Evolutionary conservation across 2,329 filamentous ascomycete species (phyloP).

Genomic region (Cadophora luteo-olivacea): DNA sequence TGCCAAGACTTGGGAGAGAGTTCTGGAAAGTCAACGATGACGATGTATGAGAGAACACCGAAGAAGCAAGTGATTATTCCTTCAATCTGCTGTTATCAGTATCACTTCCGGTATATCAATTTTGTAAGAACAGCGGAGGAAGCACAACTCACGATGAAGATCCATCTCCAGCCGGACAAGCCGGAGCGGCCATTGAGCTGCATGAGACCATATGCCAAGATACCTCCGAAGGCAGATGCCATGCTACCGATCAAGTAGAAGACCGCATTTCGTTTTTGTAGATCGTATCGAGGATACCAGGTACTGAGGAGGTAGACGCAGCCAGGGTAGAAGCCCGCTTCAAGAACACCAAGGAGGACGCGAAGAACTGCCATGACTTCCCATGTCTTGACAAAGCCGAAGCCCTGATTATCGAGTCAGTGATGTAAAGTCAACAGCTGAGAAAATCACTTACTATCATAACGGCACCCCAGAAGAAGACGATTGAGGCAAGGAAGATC

Average conservation of each 20-base stretch:
- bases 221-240: slow-evolving; percentile 69
- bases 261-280: slow-evolving; percentile 71
- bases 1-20: slow-evolving; percentile 51
- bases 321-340: slow-evolving; percentile 46
- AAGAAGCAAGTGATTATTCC: slow-evolving; percentile 60
- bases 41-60: slow-evolving; percentile 58
- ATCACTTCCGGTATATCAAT: no score
- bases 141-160: slow-evolving; percentile 58
- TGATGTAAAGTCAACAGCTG: background rate
- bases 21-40: slow-evolving; percentile 70
- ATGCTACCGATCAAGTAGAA: slow-evolving; percentile 75
- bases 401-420: slow-evolving; percentile 32
- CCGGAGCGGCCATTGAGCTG: slow-evolving; percentile 46
- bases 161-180: slow-evolving; percentile 47
- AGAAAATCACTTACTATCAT: slow-evolving; percentile 46
- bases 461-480: slow-evolving; percentile 50
- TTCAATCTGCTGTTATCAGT: slow-evolving; percentile 51
- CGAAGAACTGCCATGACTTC: slow-evolving; percentile 38
- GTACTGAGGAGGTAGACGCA: slow-evolving; percentile 51
- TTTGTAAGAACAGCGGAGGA: no score
- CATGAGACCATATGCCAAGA: slow-evolving; percentile 71
- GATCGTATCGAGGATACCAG: slow-evolving; percentile 61
- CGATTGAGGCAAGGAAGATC: slow-evolving; percentile 58
- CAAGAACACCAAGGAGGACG: slow-evolving; percentile 40
- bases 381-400: slow-evolving; percentile 46